A percentile compares a stretch with the other conserved stretches of the same genome.
These are phyloP conservation scores for Ustilago trichophora DNA, from an alignment of 1,284 basidiomycete species.

Conservation along the genomic window DNA sequence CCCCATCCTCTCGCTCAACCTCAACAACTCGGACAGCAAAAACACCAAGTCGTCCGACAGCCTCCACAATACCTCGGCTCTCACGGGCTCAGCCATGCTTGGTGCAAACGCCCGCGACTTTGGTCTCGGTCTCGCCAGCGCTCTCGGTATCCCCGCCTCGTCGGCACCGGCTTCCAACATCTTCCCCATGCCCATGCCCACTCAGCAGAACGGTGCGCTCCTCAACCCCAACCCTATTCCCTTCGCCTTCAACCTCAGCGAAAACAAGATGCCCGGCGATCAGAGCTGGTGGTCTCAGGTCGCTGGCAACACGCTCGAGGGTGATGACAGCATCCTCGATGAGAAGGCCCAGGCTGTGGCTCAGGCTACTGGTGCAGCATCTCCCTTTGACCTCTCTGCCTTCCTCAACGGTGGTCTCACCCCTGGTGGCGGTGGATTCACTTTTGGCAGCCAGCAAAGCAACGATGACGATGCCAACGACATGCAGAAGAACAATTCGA, in stretches of 20 bases:
- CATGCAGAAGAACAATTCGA: slow-evolving; percentile 16
- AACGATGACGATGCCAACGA: slow-evolving; percentile 13
- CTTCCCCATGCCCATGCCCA: slow-evolving; percentile 56
- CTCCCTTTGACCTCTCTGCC: slow-evolving; percentile 56
- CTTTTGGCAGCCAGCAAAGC: slow-evolving; percentile 27
- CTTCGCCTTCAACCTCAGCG: slow-evolving; percentile 60
- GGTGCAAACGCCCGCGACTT: slow-evolving; percentile 44
- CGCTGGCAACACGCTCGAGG: slow-evolving; percentile 47
- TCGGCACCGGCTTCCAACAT: slow-evolving; percentile 33
- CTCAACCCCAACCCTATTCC: slow-evolving; percentile 63
- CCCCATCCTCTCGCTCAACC: slow-evolving; percentile 44
- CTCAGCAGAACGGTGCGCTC: slow-evolving; percentile 58
- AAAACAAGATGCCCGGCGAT: slow-evolving; percentile 44
- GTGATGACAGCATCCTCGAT: slow-evolving; percentile 51
- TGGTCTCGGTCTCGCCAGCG: slow-evolving; percentile 32
- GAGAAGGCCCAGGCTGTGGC: slow-evolving; percentile 60
- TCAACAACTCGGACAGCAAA: slow-evolving; percentile 18
- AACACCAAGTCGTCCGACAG: slow-evolving; percentile 10
- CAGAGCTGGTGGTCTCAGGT: slow-evolving; percentile 60
- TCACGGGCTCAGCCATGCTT: slow-evolving; percentile 50
- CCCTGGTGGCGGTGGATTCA: slow-evolving; percentile 47
- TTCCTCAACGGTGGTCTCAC: slow-evolving; percentile 58
- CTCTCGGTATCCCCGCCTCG: slow-evolving; percentile 22
- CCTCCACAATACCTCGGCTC: slow-evolving; percentile 9
- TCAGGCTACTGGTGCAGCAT: slow-evolving; percentile 44